Conservation (phyloP, 2,329 filamentous ascomycete genomes). For the Elsinoe perseae region DNA sequence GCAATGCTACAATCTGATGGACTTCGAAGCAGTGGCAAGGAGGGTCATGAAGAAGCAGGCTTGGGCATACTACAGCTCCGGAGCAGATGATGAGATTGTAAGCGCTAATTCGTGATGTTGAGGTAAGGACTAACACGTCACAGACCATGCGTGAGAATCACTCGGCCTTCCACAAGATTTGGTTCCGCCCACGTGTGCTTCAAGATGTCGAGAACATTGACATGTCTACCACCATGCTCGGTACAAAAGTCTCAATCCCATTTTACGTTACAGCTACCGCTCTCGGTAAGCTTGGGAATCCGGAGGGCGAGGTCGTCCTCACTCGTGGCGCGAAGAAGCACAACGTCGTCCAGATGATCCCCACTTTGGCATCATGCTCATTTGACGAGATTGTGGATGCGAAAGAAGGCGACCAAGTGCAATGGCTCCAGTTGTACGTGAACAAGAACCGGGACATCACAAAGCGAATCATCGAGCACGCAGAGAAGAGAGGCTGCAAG, state of each 20-base stretch:
- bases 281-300: conserved; percentile 86
- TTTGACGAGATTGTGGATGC: conserved; percentile 97
- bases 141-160: conserved; percentile 95
- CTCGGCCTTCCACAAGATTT: conserved; percentile 89
- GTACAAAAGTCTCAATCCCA: conserved; percentile 71
- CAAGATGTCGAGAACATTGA: conserved; percentile 85
- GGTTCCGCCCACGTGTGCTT: conserved; percentile 87
- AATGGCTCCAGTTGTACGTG: conserved; percentile 96
- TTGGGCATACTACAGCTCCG: conserved; percentile 96
- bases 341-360: conserved; percentile 96
- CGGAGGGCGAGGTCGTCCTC: conserved; percentile 86
- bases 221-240: conserved; percentile 87
- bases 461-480: conserved; percentile 80
- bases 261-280: conserved; percentile 97
- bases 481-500: conserved; percentile 84
- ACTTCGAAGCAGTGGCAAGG: conserved; percentile 90
- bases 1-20: conserved; percentile 87
- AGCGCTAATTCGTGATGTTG: conserved; percentile 25
- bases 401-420: conserved; percentile 66
- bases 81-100: conserved; percentile 82
- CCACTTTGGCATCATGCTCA: conserved; percentile 89
- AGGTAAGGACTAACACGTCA: conserved; percentile 19
- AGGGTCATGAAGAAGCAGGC: conserved; percentile 91
- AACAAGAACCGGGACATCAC: conserved; percentile 94
- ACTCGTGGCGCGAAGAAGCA: conserved; percentile 78